Conservation (phyloP, 306 rosid genomes). For the Heteromeles arbutifolia region DNA sequence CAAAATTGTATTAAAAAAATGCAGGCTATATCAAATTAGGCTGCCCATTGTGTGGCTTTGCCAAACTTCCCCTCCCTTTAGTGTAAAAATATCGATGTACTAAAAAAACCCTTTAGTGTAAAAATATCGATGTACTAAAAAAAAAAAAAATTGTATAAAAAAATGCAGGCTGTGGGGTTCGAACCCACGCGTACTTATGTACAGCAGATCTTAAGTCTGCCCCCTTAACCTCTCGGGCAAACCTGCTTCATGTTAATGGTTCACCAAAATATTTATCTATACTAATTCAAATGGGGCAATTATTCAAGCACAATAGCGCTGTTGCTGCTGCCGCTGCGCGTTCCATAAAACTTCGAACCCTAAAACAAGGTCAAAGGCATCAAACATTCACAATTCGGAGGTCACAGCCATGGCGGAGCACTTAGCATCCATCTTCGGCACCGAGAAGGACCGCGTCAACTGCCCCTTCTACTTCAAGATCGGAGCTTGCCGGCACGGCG, state of each 20-base stretch:
- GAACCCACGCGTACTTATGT: slow-evolving; percentile 91
- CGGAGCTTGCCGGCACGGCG: slow-evolving; percentile 99
- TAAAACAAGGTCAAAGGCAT: neutral
- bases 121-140: too few species aligned
- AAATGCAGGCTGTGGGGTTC: slow-evolving; percentile 95
- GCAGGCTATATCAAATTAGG: too few species aligned
- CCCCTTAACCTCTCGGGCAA: slow-evolving; percentile 97
- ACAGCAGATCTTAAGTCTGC: slow-evolving; percentile 87
- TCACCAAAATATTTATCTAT: rapidly evolving
- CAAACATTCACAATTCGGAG: neutral
- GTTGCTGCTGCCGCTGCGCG: neutral
- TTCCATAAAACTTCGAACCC: neutral
- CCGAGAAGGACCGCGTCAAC: slow-evolving; percentile 95
- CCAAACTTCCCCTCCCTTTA: too few species aligned
- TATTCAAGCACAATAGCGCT: too few species aligned
- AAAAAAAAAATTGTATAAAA: too few species aligned
- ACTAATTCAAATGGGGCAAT: too few species aligned
- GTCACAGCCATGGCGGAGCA: slow-evolving; percentile 81
- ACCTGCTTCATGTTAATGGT: slow-evolving; percentile 19
- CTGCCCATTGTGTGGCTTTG: too few species aligned
- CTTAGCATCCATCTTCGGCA: slow-evolving; percentile 94
- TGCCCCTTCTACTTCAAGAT: slow-evolving; percentile 99
- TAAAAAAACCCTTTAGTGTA: too few species aligned
- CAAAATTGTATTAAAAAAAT: too few species aligned
- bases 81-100: too few species aligned